These are phyloP conservation scores for Aspergillus brasiliensis DNA, from an alignment of 2,329 filamentous ascomycete species.

Conservation along the genomic window DNA sequence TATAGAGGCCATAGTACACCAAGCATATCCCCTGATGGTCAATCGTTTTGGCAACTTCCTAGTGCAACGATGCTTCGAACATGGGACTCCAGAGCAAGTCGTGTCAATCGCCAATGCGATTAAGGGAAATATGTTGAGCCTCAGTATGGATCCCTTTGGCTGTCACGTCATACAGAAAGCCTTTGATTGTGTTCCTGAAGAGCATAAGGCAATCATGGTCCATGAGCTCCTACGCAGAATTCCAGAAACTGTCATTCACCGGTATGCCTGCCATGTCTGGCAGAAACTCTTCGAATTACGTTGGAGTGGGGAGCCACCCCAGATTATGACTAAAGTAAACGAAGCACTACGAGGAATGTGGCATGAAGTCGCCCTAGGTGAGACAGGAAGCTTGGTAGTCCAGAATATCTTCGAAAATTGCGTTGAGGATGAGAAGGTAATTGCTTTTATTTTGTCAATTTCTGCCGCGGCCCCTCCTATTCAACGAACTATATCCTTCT, in stretches of 20 bases:
- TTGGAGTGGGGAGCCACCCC: conserved; percentile 90
- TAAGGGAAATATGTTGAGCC: conserved; percentile 85
- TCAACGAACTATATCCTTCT: too few relatives aligned
- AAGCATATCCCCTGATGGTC: conserved; percentile 94
- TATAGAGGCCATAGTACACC: conserved; percentile 90
- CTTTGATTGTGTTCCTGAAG: conserved; percentile 94
- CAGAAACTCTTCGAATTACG: conserved; percentile 98
- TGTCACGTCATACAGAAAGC: conserved; percentile 99
- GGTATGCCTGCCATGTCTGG: conserved; percentile 99
- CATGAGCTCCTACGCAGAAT: conserved; percentile 93
- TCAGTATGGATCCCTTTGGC: conserved; percentile 98
- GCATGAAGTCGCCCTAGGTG: conserved; percentile 95
- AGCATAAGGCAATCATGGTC: conserved; percentile 99
- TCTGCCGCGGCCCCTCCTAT: neutral
- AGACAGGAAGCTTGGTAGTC: conserved; percentile 96
- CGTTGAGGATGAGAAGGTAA: conserved; percentile 94
- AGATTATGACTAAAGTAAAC: conserved; percentile 99
- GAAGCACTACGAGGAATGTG: conserved; percentile 94
- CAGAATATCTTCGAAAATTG: conserved; percentile 99
- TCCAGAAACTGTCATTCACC: conserved; percentile 95
- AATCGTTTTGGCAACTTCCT: conserved; percentile 99
- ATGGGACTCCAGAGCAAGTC: conserved; percentile 91
- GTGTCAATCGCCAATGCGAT: conserved; percentile 93
- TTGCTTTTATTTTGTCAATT: conserved; percentile 18
- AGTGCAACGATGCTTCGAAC: conserved; percentile 97